phyloP scores from a whole-genome alignment of 805 yeast genomes.

The Tetrapisispora fleetii region DNA sequence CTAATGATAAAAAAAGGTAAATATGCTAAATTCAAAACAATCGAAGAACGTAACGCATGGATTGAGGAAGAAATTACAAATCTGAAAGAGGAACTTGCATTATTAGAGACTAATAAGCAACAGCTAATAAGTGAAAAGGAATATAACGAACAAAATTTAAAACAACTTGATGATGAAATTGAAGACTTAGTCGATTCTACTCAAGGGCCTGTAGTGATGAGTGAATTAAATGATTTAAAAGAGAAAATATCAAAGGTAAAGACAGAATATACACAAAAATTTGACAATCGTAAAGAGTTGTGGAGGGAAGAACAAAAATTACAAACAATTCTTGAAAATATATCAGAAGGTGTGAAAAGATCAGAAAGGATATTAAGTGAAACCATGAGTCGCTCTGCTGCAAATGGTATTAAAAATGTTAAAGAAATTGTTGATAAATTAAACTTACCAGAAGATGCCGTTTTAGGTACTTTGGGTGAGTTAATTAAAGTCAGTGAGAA shows the following conservation, averaged over 20 bases:
- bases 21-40: constrained; percentile 45
- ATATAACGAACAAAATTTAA: constrained; percentile 13
- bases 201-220: constrained; percentile 27
- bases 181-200: constrained; percentile 31
- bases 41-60: constrained; percentile 60
- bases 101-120: constrained; percentile 15
- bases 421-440: constrained; percentile 50
- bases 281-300: constrained; percentile 57
- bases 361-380: constrained; percentile 56
- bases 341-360: constrained; percentile 42
- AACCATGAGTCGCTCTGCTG: constrained; percentile 65
- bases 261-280: constrained; percentile 33
- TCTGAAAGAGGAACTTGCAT: constrained; percentile 23
- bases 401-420: constrained; percentile 62
- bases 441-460: constrained; percentile 44
- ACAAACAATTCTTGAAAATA: constrained; percentile 45
- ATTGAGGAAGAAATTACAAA: constrained; percentile 41
- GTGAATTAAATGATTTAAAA: constrained; percentile 28
- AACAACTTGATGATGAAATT: constrained; percentile 23
- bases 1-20: constrained; percentile 66
- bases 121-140: constrained; percentile 7
- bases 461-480: constrained; percentile 81
- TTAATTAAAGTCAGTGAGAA: constrained; percentile 71
- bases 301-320: constrained; percentile 75
- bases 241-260: constrained; percentile 29